Conservation (phyloP, 768 basidiomycete species). For the Pholiota microspora region DNA sequence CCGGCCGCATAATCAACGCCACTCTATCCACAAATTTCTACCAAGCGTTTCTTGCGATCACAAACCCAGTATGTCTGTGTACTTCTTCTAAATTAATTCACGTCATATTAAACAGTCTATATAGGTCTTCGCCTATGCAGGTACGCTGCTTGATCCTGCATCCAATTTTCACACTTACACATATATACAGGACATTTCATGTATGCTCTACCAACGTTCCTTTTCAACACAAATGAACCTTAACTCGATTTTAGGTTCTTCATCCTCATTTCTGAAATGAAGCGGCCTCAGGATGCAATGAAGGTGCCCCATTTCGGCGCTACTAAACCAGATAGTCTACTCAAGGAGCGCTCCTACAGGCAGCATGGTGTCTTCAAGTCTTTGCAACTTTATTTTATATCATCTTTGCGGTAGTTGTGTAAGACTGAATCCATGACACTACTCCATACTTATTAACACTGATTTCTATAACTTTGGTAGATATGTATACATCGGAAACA, state of each 20-base stretch:
- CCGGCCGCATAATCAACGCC: conserved; percentile 2
- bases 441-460: too few relatives aligned
- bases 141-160: background rate
- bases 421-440: too few relatives aligned
- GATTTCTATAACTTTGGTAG: background rate
- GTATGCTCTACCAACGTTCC: background rate
- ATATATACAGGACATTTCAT: conserved; percentile 3
- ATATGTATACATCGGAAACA: conserved; percentile 7
- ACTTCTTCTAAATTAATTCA: too few relatives aligned
- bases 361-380: conserved; percentile 6
- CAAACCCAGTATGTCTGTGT: conserved; percentile 4
- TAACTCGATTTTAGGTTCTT: conserved; percentile 3
- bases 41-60: conserved; percentile 7
- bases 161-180: background rate
- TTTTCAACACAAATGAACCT: background rate
- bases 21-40: conserved; percentile 5
- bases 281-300: conserved; percentile 7
- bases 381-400: conserved; percentile 8
- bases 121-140: conserved; percentile 9
- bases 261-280: conserved; percentile 11
- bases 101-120: background rate
- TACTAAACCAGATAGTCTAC: background rate
- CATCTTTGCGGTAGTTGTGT: conserved; percentile 8
- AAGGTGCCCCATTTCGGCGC: background rate
- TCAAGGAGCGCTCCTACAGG: background rate